Evolutionary conservation across 306 rosid species (phyloP).

Genomic region (Cotoneaster glaucophyllus): DNA sequence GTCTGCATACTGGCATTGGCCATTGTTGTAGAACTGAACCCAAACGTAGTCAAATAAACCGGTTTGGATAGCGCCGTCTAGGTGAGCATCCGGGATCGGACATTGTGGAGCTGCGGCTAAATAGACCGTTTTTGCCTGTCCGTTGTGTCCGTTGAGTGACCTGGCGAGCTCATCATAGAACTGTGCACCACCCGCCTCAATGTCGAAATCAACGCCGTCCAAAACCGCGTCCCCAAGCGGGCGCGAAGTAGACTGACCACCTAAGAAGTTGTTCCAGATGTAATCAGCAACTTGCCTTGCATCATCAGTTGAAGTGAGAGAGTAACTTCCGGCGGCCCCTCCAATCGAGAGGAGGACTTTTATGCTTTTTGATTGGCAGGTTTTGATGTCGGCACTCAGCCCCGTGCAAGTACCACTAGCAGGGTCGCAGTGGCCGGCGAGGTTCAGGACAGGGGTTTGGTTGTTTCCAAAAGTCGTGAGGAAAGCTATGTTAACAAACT

Average conservation of each 20-base stretch:
- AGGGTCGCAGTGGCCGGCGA: slow-evolving; percentile 40
- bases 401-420: slow-evolving; percentile 19
- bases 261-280: slow-evolving; percentile 53
- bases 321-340: slow-evolving; percentile 33
- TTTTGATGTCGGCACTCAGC: slow-evolving; percentile 23
- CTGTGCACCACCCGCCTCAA: slow-evolving; percentile 23
- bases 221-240: slow-evolving; percentile 49
- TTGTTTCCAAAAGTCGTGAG: slow-evolving; percentile 40
- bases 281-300: slow-evolving; percentile 33
- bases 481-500: slow-evolving; percentile 61
- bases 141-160: slow-evolving; percentile 17
- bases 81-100: slow-evolving; percentile 35
- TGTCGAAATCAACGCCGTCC: slow-evolving; percentile 62
- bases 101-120: slow-evolving; percentile 67
- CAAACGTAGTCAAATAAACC: slow-evolving; percentile 55
- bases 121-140: slow-evolving; percentile 15
- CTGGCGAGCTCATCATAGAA: slow-evolving; percentile 40
- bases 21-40: slow-evolving; percentile 72
- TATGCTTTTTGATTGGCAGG: slow-evolving; percentile 39
- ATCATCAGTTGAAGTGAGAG: slow-evolving; percentile 38
- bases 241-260: slow-evolving; percentile 36
- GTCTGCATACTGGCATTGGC: slow-evolving; percentile 31
- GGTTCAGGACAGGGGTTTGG: slow-evolving; percentile 32
- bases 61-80: slow-evolving; percentile 34
- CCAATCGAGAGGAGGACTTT: slow-evolving; percentile 65